phyloP scores from a whole-genome alignment of 2,329 filamentous ascomycete genomes.

The Trichoderma atroviride region DNA sequence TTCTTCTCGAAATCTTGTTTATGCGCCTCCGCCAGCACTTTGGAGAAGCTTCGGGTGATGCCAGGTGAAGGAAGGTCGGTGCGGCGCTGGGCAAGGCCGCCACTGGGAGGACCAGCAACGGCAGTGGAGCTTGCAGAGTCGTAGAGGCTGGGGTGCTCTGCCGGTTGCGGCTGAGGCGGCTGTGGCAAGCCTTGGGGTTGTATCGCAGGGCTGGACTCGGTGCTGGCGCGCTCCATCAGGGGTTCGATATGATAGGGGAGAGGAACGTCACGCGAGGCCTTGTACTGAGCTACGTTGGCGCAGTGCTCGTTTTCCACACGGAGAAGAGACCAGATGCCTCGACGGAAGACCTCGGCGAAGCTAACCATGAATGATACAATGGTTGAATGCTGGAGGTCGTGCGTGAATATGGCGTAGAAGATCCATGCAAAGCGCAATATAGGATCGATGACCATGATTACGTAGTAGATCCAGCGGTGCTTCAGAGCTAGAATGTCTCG shows the following conservation, averaged over 20 bases:
- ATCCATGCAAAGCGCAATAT: constrained; percentile 93
- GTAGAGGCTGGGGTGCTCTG: constrained; percentile 9
- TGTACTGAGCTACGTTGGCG: constrained; percentile 85
- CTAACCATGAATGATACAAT: constrained; percentile 78
- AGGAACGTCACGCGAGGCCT: constrained; percentile 83
- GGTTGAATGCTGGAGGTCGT: constrained; percentile 80
- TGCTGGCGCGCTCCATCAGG: constrained; percentile 47
- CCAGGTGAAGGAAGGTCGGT: constrained; percentile 33
- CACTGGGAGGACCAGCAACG: constrained; percentile 30
- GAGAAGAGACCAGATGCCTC: constrained; percentile 89
- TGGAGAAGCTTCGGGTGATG: constrained; percentile 49
- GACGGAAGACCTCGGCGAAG: constrained; percentile 77
- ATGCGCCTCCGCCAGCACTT: constrained; percentile 81
- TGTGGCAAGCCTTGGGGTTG: constrained; percentile 28
- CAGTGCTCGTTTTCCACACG: constrained; percentile 98
- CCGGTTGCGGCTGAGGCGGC: constrained; percentile 5
- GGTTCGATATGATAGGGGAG: constrained; percentile 73
- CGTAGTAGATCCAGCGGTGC: constrained; percentile 79
- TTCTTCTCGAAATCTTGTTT: constrained; percentile 90
- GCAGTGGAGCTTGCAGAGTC: constrained; percentile 31
- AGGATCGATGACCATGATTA: constrained; percentile 79
- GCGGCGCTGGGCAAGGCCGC: constrained; percentile 37
- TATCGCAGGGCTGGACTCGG: constrained; percentile 35
- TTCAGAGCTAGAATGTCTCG: constrained; percentile 82
- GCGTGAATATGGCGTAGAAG: constrained; percentile 82